These are phyloP conservation scores for Coemansia guatemalensis DNA, from an alignment of 192 early-diverging fungal genomes.

Conservation along the genomic window DNA sequence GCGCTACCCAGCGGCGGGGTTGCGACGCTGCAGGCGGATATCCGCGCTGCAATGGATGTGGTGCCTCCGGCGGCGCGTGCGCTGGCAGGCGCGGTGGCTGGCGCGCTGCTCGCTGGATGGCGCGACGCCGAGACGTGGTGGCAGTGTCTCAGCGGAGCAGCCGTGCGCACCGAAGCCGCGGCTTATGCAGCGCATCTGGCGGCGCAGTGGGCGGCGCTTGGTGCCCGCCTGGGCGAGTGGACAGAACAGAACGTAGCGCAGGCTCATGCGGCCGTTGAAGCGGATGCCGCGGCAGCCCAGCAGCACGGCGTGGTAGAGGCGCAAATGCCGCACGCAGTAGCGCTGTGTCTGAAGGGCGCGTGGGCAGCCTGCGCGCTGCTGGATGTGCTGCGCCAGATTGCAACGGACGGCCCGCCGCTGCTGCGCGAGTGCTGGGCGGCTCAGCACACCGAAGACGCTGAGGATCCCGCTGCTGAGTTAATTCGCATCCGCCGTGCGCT, in stretches of 20 bases:
- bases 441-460: slow-evolving; percentile 1
- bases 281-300: neutral
- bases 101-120: slow-evolving; percentile 24
- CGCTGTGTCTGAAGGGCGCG: slow-evolving; percentile 31
- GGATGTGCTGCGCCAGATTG: slow-evolving; percentile 2
- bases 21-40: slow-evolving; percentile 8
- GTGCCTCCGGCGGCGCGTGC: slow-evolving; percentile 14
- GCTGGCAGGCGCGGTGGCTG: slow-evolving; percentile 10
- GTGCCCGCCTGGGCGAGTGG: slow-evolving; percentile 27
- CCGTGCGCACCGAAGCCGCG: slow-evolving; percentile 20
- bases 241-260: neutral
- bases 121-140: slow-evolving; percentile 41
- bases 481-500: slow-evolving; percentile 4
- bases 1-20: slow-evolving; percentile 4
- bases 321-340: slow-evolving; percentile 10
- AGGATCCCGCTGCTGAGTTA: slow-evolving; percentile 13
- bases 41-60: slow-evolving; percentile 17
- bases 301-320: neutral
- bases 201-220: slow-evolving; percentile 18
- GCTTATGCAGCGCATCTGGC: slow-evolving; percentile 22
- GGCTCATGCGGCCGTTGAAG: neutral
- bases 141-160: slow-evolving; percentile 39
- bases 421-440: slow-evolving; percentile 33
- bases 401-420: slow-evolving; percentile 1
- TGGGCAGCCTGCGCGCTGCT: slow-evolving; percentile 27